These are phyloP conservation scores for Aspergillus quadricinctus DNA, from an alignment of 2,329 filamentous ascomycete genomes.

Conservation along the genomic window DNA sequence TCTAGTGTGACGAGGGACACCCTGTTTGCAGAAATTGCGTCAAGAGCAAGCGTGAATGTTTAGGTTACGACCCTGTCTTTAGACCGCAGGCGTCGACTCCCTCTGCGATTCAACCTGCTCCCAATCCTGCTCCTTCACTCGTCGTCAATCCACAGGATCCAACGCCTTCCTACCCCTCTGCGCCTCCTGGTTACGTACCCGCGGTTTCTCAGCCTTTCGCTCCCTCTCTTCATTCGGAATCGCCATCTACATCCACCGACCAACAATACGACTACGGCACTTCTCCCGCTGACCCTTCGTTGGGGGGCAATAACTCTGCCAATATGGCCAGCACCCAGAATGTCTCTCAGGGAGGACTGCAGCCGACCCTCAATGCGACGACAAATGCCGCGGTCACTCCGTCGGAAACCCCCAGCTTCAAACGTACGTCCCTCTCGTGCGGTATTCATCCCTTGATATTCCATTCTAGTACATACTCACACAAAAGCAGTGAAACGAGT, in stretches of 20 bases:
- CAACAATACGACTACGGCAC: constrained; percentile 58
- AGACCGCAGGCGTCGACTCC: constrained; percentile 65
- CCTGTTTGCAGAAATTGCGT: constrained; percentile 74
- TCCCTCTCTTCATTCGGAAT: constrained; percentile 35
- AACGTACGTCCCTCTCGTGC: constrained; percentile 39
- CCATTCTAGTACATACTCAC: not conserved
- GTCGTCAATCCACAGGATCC: constrained; percentile 38
- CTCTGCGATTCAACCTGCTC: constrained; percentile 62
- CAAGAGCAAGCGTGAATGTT: constrained; percentile 64
- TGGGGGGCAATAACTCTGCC: constrained; percentile 46
- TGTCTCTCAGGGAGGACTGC: constrained; percentile 24
- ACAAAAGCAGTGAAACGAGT: constrained; percentile 57
- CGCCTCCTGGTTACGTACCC: constrained; percentile 38
- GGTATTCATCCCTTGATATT: not conserved
- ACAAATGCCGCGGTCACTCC: constrained; percentile 16
- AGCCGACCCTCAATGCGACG: constrained; percentile 22
- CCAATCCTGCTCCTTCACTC: constrained; percentile 40
- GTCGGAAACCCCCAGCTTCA: constrained; percentile 44
- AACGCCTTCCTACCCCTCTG: constrained; percentile 30
- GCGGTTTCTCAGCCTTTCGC: constrained; percentile 37
- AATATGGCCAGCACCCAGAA: constrained; percentile 33
- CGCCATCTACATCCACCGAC: constrained; percentile 38
- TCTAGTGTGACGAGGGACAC: constrained; percentile 91
- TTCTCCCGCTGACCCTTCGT: constrained; percentile 60
- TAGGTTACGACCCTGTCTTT: constrained; percentile 66